Percentiles rank a stretch among this genome's conserved stretches.
Conservation (phyloP, 164 flowering plant genomes). For the Chimonanthus salicifolius region DNA sequence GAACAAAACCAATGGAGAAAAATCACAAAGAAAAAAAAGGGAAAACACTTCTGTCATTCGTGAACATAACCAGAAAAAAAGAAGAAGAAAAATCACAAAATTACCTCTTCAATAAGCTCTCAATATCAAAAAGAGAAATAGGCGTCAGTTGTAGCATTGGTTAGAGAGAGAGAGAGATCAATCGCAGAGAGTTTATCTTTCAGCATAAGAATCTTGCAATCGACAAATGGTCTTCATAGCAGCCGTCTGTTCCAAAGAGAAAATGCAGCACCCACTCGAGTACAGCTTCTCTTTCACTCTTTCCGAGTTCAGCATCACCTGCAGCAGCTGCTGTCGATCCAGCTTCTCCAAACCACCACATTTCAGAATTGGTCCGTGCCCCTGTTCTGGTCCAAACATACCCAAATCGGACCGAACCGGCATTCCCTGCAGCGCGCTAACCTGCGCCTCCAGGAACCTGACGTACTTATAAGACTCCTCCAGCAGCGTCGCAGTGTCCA, state of each 20-base stretch:
- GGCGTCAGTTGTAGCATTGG: no score
- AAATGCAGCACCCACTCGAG: conserved; percentile 41
- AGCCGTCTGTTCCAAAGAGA: conserved; percentile 48
- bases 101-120: no score
- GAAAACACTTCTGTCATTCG: no score
- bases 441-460: conserved; percentile 60
- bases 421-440: conserved; percentile 53
- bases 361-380: not conserved
- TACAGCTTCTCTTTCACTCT: conserved; percentile 45
- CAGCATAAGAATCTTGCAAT: no score
- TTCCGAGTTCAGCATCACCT: conserved; percentile 54
- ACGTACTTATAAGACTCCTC: conserved; percentile 68
- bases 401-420: conserved; percentile 27
- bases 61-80: no score
- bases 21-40: no score
- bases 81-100: no score
- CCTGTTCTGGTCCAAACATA: not conserved
- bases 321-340: conserved; percentile 52
- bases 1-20: no score
- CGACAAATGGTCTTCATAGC: conserved; percentile 9
- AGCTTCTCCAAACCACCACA: conserved; percentile 23
- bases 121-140: no score
- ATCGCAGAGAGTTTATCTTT: no score
- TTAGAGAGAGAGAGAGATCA: no score
- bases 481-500: conserved; percentile 59